Percentiles rank a stretch among this genome's conserved stretches.
Conservation (phyloP, 495 filamentous ascomycete species). For the Penicillium silybi region DNA sequence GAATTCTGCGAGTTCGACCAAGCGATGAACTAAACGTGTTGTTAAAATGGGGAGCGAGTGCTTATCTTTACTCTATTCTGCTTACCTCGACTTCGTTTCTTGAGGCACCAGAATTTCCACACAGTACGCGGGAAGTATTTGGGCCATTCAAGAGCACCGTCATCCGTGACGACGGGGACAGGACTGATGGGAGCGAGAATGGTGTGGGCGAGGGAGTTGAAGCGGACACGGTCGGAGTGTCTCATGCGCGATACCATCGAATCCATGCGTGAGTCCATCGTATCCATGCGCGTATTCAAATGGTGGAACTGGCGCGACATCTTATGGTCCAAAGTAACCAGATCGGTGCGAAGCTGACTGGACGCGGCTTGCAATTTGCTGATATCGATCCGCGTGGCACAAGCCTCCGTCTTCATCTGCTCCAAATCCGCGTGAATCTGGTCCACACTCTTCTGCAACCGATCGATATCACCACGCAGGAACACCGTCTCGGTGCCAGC, state of each 20-base stretch:
- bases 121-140: constrained; percentile 39
- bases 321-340: constrained; percentile 33
- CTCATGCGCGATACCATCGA: constrained; percentile 17
- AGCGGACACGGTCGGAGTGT: constrained; percentile 35
- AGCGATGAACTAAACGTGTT: constrained; percentile 30
- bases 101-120: constrained; percentile 43
- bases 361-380: constrained; percentile 36
- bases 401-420: constrained; percentile 31
- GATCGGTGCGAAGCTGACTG: constrained; percentile 36
- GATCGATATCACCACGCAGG: constrained; percentile 37
- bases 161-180: constrained; percentile 33
- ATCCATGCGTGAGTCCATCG: constrained; percentile 9
- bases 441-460: constrained; percentile 37
- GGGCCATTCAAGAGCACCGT: constrained; percentile 36
- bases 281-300: constrained; percentile 10
- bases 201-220: constrained; percentile 40
- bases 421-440: constrained; percentile 34
- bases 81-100: constrained; percentile 43
- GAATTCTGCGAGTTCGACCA: constrained; percentile 41
- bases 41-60: constrained; percentile 9
- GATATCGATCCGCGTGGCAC: constrained; percentile 36
- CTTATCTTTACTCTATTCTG: constrained; percentile 5
- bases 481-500: constrained; percentile 36
- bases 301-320: constrained; percentile 26
- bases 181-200: constrained; percentile 35